Evolutionary conservation across 768 basidiomycete species (phyloP), one percentile per base, ranked within the genome.

Genomic region (Trametes cinnabarina): DNA sequence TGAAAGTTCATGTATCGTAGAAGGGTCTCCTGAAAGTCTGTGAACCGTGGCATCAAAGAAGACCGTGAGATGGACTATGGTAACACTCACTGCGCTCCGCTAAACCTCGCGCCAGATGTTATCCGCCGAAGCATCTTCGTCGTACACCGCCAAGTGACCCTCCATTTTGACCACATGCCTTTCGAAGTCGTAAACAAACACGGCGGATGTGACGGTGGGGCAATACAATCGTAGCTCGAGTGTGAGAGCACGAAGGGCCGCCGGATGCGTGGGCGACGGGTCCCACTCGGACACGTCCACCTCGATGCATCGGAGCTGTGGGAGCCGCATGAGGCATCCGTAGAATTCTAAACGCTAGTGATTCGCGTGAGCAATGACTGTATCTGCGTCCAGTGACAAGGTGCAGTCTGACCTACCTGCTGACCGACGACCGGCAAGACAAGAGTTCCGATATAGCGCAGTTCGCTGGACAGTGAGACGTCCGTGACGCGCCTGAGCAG

Each of bases 141-240:
- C 65, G 48, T 65, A 51, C 37, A 63, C 59, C 22, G 60, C 66
- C n/a, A 47, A 10, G 26, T 60, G 56, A 5, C 62, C 63, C 22
- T 52, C 57, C 42, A 66, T 58, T 25, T 49, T 54, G 51, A 68
- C 61, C 14, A 66, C 47, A 7, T 55, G 51, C n/a, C 67, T 37
- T 35, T 86, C 84, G 65, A 85, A 83, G 35, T 86, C 78, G 55
- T 80, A 75, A 47, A 87, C 84, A 61, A 86, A 87, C n/a, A 87
- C 73, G 6, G 86, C 76, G 20, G 75, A 75, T 9, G 63, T 64
- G 26, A 87, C 71, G 1, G 76, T 76, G 5, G 82, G 79, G 59
- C 78, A 81, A 63, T 87, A 88, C 10, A 88, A 71, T 39, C 81
- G 78, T 47, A 88, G 71, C 69, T 88, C 87, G 52, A 76, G 77